These are phyloP conservation scores for Odonthalia washingtoniensis DNA, from an alignment of 31 red algal genomes.

Conservation along the genomic window DNA sequence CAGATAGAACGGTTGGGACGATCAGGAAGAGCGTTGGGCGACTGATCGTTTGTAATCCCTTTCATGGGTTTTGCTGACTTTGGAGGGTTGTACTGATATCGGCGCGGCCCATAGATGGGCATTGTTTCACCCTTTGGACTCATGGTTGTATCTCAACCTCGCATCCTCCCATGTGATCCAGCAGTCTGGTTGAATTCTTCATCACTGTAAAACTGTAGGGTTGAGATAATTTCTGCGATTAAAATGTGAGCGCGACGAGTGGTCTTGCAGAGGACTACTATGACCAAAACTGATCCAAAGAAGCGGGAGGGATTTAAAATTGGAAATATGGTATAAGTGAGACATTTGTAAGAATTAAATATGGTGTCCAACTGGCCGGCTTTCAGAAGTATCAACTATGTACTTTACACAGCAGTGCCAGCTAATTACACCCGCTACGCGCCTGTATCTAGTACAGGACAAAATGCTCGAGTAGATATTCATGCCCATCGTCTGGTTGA, in stretches of 20 bases:
- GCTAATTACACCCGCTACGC: conserved; percentile 8
- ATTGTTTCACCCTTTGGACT: not conserved
- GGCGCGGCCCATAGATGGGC: not conserved
- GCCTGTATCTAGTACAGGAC: no score
- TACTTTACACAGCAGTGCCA: not conserved
- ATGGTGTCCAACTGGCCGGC: not conserved
- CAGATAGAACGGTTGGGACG: conserved; percentile 20
- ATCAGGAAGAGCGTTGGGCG: not conserved
- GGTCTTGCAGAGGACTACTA: not conserved
- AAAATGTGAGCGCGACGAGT: not conserved
- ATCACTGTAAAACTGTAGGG: not conserved
- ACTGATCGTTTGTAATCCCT: not conserved
- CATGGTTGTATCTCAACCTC: not conserved
- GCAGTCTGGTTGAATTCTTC: not conserved
- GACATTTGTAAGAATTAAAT: not conserved
- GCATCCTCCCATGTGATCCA: not conserved
- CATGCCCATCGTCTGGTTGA: no score
- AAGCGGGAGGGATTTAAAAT: not conserved
- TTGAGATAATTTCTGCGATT: not conserved
- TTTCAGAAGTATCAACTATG: not conserved
- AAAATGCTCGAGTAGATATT: no score
- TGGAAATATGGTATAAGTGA: not conserved
- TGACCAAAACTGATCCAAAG: not conserved
- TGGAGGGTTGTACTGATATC: conserved; percentile 6
- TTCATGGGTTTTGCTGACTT: not conserved